Percentiles rank a stretch among this genome's conserved stretches.
phyloP scores from a whole-genome alignment of 2,329 filamentous ascomycete genomes.

The Aspergillus flavus region DNA sequence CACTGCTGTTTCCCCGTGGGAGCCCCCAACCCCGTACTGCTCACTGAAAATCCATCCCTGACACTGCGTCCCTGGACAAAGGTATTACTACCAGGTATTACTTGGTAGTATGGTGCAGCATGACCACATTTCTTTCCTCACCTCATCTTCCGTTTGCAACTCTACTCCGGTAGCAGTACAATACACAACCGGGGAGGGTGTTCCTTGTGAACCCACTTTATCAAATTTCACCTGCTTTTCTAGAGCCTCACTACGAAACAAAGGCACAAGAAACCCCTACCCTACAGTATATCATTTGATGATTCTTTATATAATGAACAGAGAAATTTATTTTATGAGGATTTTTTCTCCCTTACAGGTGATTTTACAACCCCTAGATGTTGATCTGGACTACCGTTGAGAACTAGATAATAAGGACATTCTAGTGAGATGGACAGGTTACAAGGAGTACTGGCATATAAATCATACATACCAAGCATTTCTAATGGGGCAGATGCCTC shows the following conservation, averaged over 20 bases:
- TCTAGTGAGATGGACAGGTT: background rate
- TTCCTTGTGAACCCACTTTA: background rate
- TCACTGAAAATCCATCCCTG: background rate
- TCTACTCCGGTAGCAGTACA: background rate
- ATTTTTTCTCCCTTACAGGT: background rate
- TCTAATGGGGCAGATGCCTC: background rate
- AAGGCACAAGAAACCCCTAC: background rate
- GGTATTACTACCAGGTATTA: background rate
- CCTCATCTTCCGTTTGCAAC: background rate
- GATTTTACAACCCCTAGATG: background rate
- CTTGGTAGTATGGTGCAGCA: background rate
- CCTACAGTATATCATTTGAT: background rate
- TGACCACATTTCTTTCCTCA: background rate
- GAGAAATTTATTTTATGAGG: background rate
- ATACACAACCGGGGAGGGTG: background rate
- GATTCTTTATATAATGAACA: too few relatives aligned
- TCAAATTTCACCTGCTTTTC: background rate
- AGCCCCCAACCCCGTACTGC: background rate
- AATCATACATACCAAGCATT: background rate
- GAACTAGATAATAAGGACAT: background rate
- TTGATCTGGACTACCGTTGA: background rate
- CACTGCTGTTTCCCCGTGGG: background rate
- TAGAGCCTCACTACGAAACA: background rate
- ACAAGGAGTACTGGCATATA: background rate
- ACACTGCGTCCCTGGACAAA: too few relatives aligned